These are phyloP conservation scores for Naganishia vishniacii DNA, from an alignment of 768 basidiomycete genomes.

Conservation along the genomic window DNA sequence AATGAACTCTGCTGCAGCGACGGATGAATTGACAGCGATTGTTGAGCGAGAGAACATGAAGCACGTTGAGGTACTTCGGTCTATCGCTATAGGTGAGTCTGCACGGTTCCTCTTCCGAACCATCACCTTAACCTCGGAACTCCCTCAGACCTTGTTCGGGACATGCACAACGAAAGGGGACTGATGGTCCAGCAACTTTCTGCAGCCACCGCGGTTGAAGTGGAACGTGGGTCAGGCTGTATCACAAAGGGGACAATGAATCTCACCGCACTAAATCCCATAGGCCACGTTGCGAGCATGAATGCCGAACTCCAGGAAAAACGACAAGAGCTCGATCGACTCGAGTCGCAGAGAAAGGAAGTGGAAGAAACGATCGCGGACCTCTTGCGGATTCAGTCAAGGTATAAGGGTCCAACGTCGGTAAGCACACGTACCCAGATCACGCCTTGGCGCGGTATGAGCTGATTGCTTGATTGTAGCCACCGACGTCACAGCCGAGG, in stretches of 20 bases:
- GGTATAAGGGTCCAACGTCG: constrained; percentile 16
- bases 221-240: background rate
- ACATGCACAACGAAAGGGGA: constrained; percentile 11
- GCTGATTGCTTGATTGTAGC: background rate
- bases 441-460: too few relatives aligned
- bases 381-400: constrained; percentile 11
- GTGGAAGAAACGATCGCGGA: constrained; percentile 13
- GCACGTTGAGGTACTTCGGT: constrained; percentile 1
- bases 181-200: constrained; percentile 13
- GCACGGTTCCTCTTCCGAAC: background rate
- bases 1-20: background rate
- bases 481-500: background rate
- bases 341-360: constrained; percentile 10
- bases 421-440: background rate
- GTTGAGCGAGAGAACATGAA: constrained; percentile 6
- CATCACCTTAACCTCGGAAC: background rate
- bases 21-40: constrained; percentile 8
- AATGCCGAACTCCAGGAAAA: constrained; percentile 3
- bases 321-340: constrained; percentile 1
- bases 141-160: background rate
- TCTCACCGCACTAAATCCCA: background rate
- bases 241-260: too few relatives aligned
- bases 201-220: constrained; percentile 11
- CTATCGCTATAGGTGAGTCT: background rate
- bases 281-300: constrained; percentile 13